These are phyloP conservation scores for Rhizophora mangle DNA, from an alignment of 345 rosid species.

Conservation along the genomic window DNA sequence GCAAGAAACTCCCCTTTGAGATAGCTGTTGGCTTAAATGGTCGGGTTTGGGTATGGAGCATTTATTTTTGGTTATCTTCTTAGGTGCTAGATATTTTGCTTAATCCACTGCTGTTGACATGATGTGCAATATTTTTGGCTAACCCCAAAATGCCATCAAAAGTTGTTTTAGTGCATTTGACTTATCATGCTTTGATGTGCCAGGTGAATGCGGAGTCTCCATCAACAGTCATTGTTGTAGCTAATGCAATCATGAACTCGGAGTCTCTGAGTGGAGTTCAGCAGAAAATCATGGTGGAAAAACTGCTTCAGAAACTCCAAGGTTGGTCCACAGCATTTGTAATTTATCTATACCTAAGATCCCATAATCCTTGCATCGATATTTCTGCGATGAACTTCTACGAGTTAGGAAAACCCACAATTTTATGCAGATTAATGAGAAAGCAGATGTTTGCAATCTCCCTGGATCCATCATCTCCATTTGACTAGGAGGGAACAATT, in stretches of 20 bases:
- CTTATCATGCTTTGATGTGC: not conserved
- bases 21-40: slow-evolving; percentile 83
- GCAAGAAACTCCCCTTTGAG: slow-evolving; percentile 74
- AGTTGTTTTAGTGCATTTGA: not conserved
- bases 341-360: not conserved
- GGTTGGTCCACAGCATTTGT: not conserved
- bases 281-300: slow-evolving; percentile 72
- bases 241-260: slow-evolving; percentile 69
- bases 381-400: too few relatives aligned
- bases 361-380: not conserved
- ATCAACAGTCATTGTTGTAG: slow-evolving; percentile 49
- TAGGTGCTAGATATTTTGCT: too few relatives aligned
- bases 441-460: too few relatives aligned
- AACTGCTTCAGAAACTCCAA: slow-evolving; percentile 58
- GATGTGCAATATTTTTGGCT: not conserved
- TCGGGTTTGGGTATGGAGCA: slow-evolving; percentile 57
- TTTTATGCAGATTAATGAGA: too few relatives aligned
- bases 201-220: slow-evolving; percentile 63
- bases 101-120: too few relatives aligned
- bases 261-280: slow-evolving; percentile 60
- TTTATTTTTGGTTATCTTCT: too few relatives aligned
- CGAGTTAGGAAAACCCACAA: too few relatives aligned
- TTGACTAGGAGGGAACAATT: too few relatives aligned
- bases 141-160: not conserved
- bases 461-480: too few relatives aligned